Evolutionary conservation across 345 rosid genomes (phyloP).

Genomic region (rapeseed (Brassica napus)): DNA sequence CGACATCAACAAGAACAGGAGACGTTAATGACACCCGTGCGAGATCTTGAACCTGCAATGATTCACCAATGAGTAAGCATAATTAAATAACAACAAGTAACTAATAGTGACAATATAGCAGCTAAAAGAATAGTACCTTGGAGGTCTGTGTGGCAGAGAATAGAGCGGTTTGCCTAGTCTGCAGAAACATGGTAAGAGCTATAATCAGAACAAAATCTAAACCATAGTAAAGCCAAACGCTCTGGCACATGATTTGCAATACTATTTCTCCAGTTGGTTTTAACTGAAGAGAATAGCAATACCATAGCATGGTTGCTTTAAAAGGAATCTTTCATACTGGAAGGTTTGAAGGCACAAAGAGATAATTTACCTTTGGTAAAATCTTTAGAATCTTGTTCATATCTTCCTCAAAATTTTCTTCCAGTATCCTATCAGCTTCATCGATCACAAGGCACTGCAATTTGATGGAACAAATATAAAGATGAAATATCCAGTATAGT

Average conservation of each 20-base stretch:
- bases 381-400: constrained; percentile 90
- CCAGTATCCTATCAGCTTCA: constrained; percentile 97
- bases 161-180: constrained; percentile 94
- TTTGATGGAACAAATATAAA: constrained; percentile 9
- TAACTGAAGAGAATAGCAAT: too few species aligned
- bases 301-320: too few species aligned
- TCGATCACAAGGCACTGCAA: constrained; percentile 88
- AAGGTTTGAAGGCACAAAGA: not conserved
- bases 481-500: not conserved
- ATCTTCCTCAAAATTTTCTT: constrained; percentile 97
- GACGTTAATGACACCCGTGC: constrained; percentile 88
- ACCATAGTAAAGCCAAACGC: not conserved
- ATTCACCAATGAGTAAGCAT: not conserved
- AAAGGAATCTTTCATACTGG: too few species aligned
- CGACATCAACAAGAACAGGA: constrained; percentile 88
- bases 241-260: not conserved
- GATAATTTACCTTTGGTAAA: constrained; percentile 72
- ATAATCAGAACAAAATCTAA: constrained; percentile 34
- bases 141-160: constrained; percentile 97
- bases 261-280: too few species aligned
- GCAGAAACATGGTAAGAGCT: constrained; percentile 44
- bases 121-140: constrained; percentile 56
- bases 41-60: constrained; percentile 85
- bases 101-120: not conserved
- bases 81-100: constrained; percentile 7